Percentiles rank a stretch among this genome's conserved stretches.
phyloP scores from a whole-genome alignment of 2,329 filamentous ascomycete species.

The Xylariaceae sp. region DNA sequence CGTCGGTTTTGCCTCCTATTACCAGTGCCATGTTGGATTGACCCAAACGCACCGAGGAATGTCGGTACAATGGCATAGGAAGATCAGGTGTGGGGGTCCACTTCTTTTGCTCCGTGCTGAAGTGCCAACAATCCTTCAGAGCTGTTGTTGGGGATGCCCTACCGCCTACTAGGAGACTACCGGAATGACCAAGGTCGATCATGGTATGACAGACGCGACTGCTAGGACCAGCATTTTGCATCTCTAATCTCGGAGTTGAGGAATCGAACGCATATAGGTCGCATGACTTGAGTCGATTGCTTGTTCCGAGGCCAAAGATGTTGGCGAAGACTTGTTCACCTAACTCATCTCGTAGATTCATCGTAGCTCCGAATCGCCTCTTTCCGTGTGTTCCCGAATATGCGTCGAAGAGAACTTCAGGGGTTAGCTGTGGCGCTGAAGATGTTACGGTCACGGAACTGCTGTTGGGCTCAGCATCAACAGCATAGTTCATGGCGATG shows the following conservation, averaged over 20 bases:
- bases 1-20: constrained; percentile 55
- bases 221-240: constrained; percentile 33
- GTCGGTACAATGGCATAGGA: constrained; percentile 69
- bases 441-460: neutral
- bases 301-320: constrained; percentile 41
- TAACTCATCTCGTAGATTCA: constrained; percentile 37
- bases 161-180: constrained; percentile 67
- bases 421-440: constrained; percentile 1
- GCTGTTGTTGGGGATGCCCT: constrained; percentile 68
- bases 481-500: constrained; percentile 46
- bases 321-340: constrained; percentile 43
- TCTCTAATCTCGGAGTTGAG: constrained; percentile 27
- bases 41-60: constrained; percentile 54
- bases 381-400: constrained; percentile 39
- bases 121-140: constrained; percentile 70
- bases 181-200: constrained; percentile 55
- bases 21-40: constrained; percentile 50
- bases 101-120: constrained; percentile 44
- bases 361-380: constrained; percentile 56
- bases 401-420: constrained; percentile 31
- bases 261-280: constrained; percentile 42
- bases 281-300: constrained; percentile 43
- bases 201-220: constrained; percentile 70
- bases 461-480: neutral
- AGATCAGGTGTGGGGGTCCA: constrained; percentile 65